Base-by-base conservation (phyloP, 2,329 filamentous ascomycete species). In the Alternaria atra region DNA sequence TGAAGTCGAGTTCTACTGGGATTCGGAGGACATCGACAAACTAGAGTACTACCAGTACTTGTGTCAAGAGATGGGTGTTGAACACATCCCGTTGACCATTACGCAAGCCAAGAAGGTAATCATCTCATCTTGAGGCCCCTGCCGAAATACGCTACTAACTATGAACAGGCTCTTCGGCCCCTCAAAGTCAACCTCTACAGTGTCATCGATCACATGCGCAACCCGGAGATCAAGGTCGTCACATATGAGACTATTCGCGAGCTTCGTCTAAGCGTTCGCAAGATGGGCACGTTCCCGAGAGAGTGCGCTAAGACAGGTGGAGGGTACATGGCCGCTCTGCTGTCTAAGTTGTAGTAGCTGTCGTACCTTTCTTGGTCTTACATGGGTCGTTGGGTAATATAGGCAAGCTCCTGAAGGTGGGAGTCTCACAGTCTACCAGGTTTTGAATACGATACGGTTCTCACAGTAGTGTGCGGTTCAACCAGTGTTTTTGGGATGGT, bases 91-190 rank as follows among this genome's bases (percentile, higher is more conserved):
- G 0, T 35, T 20, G 0, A 70, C 72, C 0, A 64, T 77, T 42
- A 73, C 59, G 2, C 53, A 74, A 50, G 76, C 72, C 52, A 71
- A 64, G 56, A 74, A 71, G 66, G 73, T 74, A 47, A 34, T 56
- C 43, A 44, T 17, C 10, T 9, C 23, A 8, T 13, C 23, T n/a
- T 17, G 4, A 3, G 34, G 5, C 12, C 8, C 12, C 6, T 9
- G 9, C n/a, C 37, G 8, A 44, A 30, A 6, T 2, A 52, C 6
- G 27, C 10, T 32, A 13, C 56, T 67, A 25, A 69, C 13, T 12
- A 10, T 15, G 7, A 3, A 6, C 5, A 74, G 70, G 61, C 61
- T 6, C 52, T 74, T 7, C 62, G 67, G 13, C 32, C 57, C 8
- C 44, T 73, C 34, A 64, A 65, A n/a, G 63, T 73, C 55, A 76